Base-by-base conservation (phyloP, 2,329 filamentous ascomycete genomes). In the Pyrenophora teres region DNA sequence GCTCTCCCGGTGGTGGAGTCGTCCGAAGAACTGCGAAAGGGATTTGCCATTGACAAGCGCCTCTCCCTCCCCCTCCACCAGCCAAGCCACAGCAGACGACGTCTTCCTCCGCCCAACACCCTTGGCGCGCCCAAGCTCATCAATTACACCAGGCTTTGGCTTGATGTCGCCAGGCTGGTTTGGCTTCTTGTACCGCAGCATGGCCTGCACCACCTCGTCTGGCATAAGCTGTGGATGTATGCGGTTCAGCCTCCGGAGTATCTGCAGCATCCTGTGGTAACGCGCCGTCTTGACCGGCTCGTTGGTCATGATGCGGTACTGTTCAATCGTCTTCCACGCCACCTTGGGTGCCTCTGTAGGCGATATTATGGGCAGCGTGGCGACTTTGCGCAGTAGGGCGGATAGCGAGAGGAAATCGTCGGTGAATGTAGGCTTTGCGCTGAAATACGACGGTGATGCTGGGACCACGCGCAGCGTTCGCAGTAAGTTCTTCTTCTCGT, bases 1-100 rank as follows among this genome's bases (percentile, higher is more conserved):
- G 70, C 91, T 97, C 79, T 97, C 94, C 37, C 94, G 86, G 75
- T 99, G 93, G 72, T 99, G 93, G 43, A 97, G 76, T 31, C 94
- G 86, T 30, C 87, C 89, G 73, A 99, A 99, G 18, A 85, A 87
- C 43, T 94, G 84, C 43, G 83, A 83, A 50, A 99, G 78, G n/a
- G 83, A 85, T 78, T 92, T 93, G 56, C 92, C 92, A 72, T 99
- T 99, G 73, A 99, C 81, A 62, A 95, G 74, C 12, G 95, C 85
- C 76, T 97, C 89, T 12, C 94, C 95, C 9, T 89, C 91, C 5
- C 94, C 94, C 77, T 97, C 93, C 4, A 99, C 91, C 18, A 99
- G 78, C 78, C 87, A 95, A 8, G 90, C 94, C 49, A 87, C 86
- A 1, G 94, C 94, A 19, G 85, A 85, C 2, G 92, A 93, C 35